Evolutionary conservation across 2,329 filamentous ascomycete species (phyloP), one percentile per base, ranked within the genome.

Genomic region (Boeremia lycopersici): DNA sequence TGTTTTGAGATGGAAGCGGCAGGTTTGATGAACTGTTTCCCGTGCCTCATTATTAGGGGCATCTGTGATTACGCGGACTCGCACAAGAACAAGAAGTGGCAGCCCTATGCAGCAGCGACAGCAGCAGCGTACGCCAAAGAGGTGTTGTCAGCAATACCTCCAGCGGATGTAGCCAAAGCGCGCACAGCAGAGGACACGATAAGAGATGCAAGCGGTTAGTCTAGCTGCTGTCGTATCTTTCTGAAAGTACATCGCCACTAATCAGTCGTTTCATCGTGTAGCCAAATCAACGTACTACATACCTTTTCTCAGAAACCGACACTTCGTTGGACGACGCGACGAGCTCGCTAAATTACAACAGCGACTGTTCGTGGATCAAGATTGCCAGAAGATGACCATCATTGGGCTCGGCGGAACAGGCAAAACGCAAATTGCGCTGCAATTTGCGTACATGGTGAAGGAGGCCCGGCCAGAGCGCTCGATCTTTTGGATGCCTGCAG

Each of bases 341-440:
- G 60, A 71, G 50, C 69, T 74, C 17, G 36, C 59, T n/a, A 29
- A 43, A 26, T 60, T 72, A 8, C 57, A 61, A 36, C 57, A 67
- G 50, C 64, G 51, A 53, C 59, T 72, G 7, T 26, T 73, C n/a
- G 54, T 56, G 1, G 51, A 61, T 8, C 34, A 52, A 45, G 58
- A 62, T 36, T 68, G 59, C 59, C 45, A 67, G 46, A 64, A 62
- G 36, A 47, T 72, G 41, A 62, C 67, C 1, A 59, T 74, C 8
- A 47, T 64, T 9, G 65, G 71, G 13, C 69, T 72, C 6, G 68
- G 70, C 25, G 67, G 71, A 10, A 58, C 59, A 0, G 70, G 71
- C 41, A 74, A 74, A 59, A 73, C 71, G 33, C 64, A 71, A 46
- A 39, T 73, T 3, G 70, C 61, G 25, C 57, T 74, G 30, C 56